phyloP scores from a whole-genome alignment of 306 rosid genomes.

The Ziziphus jujuba region DNA sequence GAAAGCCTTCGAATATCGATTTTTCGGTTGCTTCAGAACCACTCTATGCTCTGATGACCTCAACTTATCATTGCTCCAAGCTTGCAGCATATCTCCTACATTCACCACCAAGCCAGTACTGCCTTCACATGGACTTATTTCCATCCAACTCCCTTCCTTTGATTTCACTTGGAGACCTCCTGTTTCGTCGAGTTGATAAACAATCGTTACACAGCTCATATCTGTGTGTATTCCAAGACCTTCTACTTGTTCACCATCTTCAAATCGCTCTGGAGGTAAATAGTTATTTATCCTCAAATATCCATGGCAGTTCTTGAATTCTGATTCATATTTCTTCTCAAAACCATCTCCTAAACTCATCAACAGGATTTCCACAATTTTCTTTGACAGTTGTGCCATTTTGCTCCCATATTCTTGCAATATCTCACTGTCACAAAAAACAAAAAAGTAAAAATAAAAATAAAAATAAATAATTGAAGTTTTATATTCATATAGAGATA shows the following conservation, averaged over 20 bases:
- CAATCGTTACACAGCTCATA: constrained; percentile 84
- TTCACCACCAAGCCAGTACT: constrained; percentile 63
- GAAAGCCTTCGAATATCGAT: constrained; percentile 79
- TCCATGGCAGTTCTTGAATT: constrained; percentile 80
- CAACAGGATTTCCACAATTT: constrained; percentile 49
- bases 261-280: constrained; percentile 47
- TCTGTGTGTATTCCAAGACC: constrained; percentile 99
- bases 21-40: constrained; percentile 51
- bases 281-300: constrained; percentile 86
- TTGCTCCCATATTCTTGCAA: constrained; percentile 82
- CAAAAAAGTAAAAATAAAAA: constrained; percentile 4
- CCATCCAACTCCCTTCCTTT: constrained; percentile 77
- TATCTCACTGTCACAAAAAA: constrained; percentile 47
- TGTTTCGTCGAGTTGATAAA: constrained; percentile 67
- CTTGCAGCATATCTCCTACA: constrained; percentile 90
- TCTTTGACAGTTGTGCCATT: constrained; percentile 73
- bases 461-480: constrained; percentile 18
- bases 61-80: constrained; percentile 83
- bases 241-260: constrained; percentile 42
- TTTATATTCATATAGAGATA: too few relatives aligned
- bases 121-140: constrained; percentile 72
- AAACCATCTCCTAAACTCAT: constrained; percentile 68
- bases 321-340: constrained; percentile 48
- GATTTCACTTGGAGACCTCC: constrained; percentile 93
- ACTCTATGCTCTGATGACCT: constrained; percentile 93